These are phyloP conservation scores for Uncinocarpus reesii DNA, from an alignment of 2,329 filamentous ascomycete species.

Conservation along the genomic window DNA sequence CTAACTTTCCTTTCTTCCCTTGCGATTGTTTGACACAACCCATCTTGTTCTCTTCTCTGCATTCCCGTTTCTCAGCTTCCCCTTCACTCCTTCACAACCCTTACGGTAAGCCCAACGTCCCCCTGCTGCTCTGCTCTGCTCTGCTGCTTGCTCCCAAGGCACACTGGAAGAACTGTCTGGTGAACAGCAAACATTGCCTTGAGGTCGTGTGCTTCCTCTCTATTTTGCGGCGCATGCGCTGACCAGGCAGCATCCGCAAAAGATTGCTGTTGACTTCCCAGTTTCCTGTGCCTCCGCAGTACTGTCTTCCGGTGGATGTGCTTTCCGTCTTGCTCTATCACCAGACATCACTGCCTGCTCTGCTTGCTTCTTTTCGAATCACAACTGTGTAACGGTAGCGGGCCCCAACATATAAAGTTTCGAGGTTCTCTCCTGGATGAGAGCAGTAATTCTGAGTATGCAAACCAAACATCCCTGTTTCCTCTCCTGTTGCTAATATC, in stretches of 20 bases:
- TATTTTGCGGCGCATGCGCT: constrained; percentile 4
- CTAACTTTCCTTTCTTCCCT: constrained; percentile 7
- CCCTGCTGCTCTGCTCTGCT: not conserved
- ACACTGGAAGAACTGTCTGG: not conserved
- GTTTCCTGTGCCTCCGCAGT: not conserved
- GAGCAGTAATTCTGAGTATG: constrained; percentile 6
- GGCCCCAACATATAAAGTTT: constrained; percentile 3
- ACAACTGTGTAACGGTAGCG: not conserved
- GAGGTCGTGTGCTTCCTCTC: not conserved
- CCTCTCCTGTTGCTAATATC: not conserved
- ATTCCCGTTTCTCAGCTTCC: not conserved
- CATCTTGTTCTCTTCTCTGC: not conserved
- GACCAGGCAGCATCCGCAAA: not conserved
- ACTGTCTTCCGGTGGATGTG: not conserved
- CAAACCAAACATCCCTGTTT: not conserved
- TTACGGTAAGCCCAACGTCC: not conserved
- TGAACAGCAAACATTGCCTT: constrained; percentile 3
- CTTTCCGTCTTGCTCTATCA: not conserved
- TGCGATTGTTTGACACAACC: constrained; percentile 10
- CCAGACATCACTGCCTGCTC: constrained; percentile 1
- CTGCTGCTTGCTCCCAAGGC: constrained; percentile 4
- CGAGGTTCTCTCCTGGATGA: constrained; percentile 5
- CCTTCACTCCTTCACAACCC: constrained; percentile 10
- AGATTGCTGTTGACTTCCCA: not conserved
- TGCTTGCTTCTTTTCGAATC: constrained; percentile 4